Base-by-base conservation (phyloP, 768 basidiomycete species). In the Termitomyces sp. region DNA sequence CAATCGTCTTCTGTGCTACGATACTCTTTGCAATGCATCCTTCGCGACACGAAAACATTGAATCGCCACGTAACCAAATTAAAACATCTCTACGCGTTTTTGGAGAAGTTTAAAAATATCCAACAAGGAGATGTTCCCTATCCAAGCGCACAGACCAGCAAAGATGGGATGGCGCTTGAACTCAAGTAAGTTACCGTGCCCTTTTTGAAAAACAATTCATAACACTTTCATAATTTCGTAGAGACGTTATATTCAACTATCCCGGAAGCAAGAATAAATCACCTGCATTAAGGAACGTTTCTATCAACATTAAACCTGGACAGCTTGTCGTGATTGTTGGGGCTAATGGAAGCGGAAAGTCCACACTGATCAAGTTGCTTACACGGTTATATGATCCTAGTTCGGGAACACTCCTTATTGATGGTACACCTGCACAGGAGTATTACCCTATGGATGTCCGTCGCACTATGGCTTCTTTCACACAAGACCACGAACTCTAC, bases 271-370 rank as follows among this genome's bases (percentile, higher is more conserved):
- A 75, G 48, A 71, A 68, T 30, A 72, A 59, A 2, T 62, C 61
- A 2, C 71, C 71, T 24, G 77, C 75, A 3, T 58, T 83, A 18
- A 65, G 68, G 9, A 65, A 73, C 22, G 66, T 85, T 6, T 77
- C 78, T 0, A 70, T 84, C 20, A 68, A 61, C 4, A 78, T 85
- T 52, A 68, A 75, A 18, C 67, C 79, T 0, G 81, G 81, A 2
- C 72, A 78, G 30, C 72, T 84, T 13, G 78, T 81, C 18, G 78
- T 85, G 36, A 71, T 86, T n/a, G 84, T 86, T 7, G 83, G 84
- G 30, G 70, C 70, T 2, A 86, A 85, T 61, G 83, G 84, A 6
- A 78, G 77, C 54, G 83, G 82, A 1, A 84, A 84, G 61, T 78
- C 80, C 4, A 81, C 82, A 0, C 60, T 84, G 20, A 69, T 85